Percentiles rank a stretch among this genome's conserved stretches.
Evolutionary conservation across 2,329 filamentous ascomycete genomes (phyloP).

Genomic region (Microcera coccophila): DNA sequence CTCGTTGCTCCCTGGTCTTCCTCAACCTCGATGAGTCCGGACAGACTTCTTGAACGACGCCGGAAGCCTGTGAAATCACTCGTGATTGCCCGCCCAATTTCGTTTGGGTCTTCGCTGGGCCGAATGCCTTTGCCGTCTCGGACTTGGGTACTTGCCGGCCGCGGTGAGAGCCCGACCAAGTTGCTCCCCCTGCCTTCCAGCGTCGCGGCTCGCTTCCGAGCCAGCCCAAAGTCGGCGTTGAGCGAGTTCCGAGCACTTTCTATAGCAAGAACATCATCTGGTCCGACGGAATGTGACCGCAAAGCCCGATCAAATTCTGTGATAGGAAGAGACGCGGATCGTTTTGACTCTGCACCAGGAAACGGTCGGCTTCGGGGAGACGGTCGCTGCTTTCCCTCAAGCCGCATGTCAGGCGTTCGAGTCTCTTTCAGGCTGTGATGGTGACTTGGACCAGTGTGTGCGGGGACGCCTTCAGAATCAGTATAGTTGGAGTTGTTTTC

Average conservation of each 20-base stretch:
- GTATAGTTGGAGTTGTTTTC: slow-evolving; percentile 20
- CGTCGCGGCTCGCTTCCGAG: slow-evolving; percentile 30
- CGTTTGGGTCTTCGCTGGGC: slow-evolving; percentile 43
- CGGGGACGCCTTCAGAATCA: slow-evolving; percentile 19
- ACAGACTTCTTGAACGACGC: slow-evolving; percentile 57
- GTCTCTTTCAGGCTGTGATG: slow-evolving; percentile 17
- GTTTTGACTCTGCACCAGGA: slow-evolving; percentile 42
- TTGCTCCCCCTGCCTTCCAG: slow-evolving; percentile 35
- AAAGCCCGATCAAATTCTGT: slow-evolving; percentile 59
- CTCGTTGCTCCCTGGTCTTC: slow-evolving; percentile 35
- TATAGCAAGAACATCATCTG: slow-evolving; percentile 51
- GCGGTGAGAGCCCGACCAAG: slow-evolving; percentile 54
- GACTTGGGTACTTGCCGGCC: slow-evolving; percentile 58
- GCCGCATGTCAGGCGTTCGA: slow-evolving; percentile 13
- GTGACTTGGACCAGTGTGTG: slow-evolving; percentile 23
- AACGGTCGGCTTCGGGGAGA: slow-evolving; percentile 40
- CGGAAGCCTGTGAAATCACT: slow-evolving; percentile 48
- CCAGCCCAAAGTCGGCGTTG: slow-evolving; percentile 41
- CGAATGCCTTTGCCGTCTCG: slow-evolving; percentile 40
- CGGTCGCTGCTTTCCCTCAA: slow-evolving; percentile 20
- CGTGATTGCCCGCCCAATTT: slow-evolving; percentile 61
- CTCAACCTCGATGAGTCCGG: slow-evolving; percentile 46
- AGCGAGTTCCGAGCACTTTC: slow-evolving; percentile 52
- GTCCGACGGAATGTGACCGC: slow-evolving; percentile 58
- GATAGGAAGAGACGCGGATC: slow-evolving; percentile 56